Base-by-base conservation (phyloP, 441 rosid species). In the Brassica hybrid region DNA sequence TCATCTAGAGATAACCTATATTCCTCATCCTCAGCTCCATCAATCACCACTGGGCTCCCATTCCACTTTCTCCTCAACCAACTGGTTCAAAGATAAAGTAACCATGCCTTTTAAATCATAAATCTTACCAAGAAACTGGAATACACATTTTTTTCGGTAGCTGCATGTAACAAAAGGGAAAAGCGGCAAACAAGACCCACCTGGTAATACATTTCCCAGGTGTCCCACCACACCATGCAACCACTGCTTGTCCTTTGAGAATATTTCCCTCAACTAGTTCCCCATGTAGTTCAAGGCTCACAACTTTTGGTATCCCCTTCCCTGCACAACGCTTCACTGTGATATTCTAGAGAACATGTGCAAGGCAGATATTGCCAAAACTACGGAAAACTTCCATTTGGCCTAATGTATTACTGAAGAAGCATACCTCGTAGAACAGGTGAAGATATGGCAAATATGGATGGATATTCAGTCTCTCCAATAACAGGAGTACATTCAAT, bases 1-100 rank as follows among this genome's bases (percentile, higher is more conserved):
- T 96, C 99, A 84, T 92, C 97, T 57, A 94, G 56, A 25, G 90
- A 86, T 80, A 96, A 83, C 72, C 23, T 84, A 79, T 96, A 96
- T 81, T 90, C 98, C 77, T 90, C 96, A 68, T 90, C 97, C 84
- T 96, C 99, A 73, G 97, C 97, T 78, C 98, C 98, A 82, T 79
- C 86, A 67, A 96, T 92, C 54, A 92, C 98, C 76, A 88, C 90
- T 0, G 99, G 97, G 75, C 97, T 96, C 83, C 97, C 77, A 67
- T 92, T 96, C 99, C 99, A 96, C 84, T 85, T 90, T 90, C 97
- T 90, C 83, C 98, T 89, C 76, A 96, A 81, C 99, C 99, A 96
- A 74, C 82, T 79, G 79, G 63, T 74, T 56, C 54, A 64, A 83
- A 76, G 68, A 68, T 72, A 78, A 56, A 56, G 54, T 38, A 57